Evolutionary conservation across 495 filamentous ascomycete species (phyloP).

Genomic region (Trichoderma reesei): DNA sequence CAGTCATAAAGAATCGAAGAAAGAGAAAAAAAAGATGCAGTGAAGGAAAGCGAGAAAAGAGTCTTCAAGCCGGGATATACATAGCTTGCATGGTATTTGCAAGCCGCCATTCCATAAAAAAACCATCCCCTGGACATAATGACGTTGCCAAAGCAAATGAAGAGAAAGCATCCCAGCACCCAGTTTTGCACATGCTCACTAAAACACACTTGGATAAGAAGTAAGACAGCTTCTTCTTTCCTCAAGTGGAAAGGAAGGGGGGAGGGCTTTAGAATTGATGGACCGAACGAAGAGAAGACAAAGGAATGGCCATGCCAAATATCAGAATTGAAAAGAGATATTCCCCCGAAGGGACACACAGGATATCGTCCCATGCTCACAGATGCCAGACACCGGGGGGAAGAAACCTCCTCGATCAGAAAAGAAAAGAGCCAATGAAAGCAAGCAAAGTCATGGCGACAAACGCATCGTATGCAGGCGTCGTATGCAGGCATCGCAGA

Average conservation of each 20-base stretch:
- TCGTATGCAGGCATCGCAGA: no score
- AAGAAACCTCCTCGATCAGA: no score
- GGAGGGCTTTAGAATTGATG: background rate
- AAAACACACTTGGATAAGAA: background rate
- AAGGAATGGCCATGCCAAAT: background rate
- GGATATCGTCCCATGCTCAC: no score
- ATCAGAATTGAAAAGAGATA: no score
- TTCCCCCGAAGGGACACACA: no score
- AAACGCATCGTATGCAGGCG: no score
- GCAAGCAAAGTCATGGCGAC: no score
- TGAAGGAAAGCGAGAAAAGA: conserved; percentile 7
- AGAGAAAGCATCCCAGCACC: background rate
- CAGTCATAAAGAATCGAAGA: conserved; percentile 11
- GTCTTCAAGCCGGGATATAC: conserved; percentile 5
- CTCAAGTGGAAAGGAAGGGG: no score
- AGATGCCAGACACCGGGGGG: no score
- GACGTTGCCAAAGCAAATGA: no score
- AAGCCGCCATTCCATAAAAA: background rate
- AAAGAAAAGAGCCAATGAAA: no score
- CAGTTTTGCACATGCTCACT: background rate
- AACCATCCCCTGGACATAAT: background rate
- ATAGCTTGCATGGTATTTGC: background rate
- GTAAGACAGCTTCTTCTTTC: no score
- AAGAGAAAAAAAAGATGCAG: conserved; percentile 15
- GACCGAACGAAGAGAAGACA: background rate